A percentile compares a stretch with the other conserved stretches of the same genome.
Evolutionary conservation across 73 alveolate species (phyloP).

Genomic region (Tetrahymena borealis): DNA sequence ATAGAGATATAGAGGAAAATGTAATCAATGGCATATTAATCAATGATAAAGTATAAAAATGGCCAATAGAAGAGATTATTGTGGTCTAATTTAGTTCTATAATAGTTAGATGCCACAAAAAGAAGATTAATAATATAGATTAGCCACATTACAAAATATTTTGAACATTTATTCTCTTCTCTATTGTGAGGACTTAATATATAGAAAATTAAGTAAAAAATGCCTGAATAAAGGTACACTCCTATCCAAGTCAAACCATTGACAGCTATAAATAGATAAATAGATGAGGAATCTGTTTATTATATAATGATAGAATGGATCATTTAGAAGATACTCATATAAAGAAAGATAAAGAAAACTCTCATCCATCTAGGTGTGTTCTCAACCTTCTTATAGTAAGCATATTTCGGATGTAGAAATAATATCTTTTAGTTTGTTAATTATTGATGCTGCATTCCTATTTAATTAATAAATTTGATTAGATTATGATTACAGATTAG

Average conservation of each 20-base stretch:
- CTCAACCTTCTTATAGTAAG: background rate
- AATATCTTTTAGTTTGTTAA: background rate
- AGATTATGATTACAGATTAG: too few species aligned
- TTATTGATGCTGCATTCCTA: background rate
- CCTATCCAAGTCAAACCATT: background rate
- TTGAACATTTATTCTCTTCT: background rate
- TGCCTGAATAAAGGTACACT: background rate
- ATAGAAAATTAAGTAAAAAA: background rate
- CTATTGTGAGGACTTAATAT: background rate
- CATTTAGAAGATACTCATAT: background rate
- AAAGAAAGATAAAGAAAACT: background rate
- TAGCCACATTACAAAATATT: background rate
- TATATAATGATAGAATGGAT: background rate
- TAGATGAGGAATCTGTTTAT: background rate
- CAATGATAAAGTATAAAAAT: background rate
- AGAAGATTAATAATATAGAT: background rate
- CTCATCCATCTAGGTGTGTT: background rate
- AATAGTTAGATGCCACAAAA: background rate
- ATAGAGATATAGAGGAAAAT: background rate
- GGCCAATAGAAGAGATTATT: background rate
- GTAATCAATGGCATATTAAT: background rate
- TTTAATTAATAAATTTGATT: background rate
- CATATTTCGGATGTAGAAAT: background rate
- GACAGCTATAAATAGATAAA: background rate
- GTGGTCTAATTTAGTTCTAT: background rate